Percentiles rank a stretch among this genome's conserved stretches.
These are phyloP conservation scores for Russula ochroleuca DNA, from an alignment of 768 basidiomycete genomes.

Conservation along the genomic window DNA sequence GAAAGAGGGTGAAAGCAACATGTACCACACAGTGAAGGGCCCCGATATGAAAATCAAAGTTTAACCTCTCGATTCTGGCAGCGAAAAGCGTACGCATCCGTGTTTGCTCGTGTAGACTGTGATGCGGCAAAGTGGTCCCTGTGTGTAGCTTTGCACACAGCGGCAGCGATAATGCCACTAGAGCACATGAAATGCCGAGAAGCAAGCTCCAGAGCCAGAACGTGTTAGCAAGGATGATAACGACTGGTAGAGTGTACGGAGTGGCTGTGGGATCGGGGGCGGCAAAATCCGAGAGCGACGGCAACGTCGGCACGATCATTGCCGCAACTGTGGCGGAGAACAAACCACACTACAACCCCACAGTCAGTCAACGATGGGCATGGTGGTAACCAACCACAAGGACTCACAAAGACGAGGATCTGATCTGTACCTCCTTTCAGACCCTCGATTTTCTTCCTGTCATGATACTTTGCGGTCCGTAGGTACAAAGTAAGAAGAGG, in stretches of 20 bases:
- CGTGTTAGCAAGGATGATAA: background rate
- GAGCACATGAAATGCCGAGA: background rate
- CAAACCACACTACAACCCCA: background rate
- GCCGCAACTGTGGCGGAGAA: constrained; percentile 10
- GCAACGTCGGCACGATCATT: background rate
- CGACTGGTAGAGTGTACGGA: too few species aligned
- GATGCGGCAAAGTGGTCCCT: background rate
- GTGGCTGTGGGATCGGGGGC: too few species aligned
- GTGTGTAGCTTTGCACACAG: background rate
- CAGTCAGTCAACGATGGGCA: background rate
- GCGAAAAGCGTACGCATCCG: constrained; percentile 2
- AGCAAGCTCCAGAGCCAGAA: constrained; percentile 6
- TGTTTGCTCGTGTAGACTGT: background rate
- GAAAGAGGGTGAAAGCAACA: background rate
- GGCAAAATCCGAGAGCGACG: background rate
- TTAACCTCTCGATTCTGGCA: background rate
- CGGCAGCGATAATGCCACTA: background rate
- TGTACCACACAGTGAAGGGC: background rate
- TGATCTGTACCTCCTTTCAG: background rate
- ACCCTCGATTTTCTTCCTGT: background rate
- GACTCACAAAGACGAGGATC: constrained; percentile 10
- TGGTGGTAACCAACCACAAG: background rate
- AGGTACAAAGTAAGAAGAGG: constrained; percentile 3
- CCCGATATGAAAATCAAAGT: background rate
- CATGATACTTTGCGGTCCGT: background rate